Percentiles rank a stretch among this genome's conserved stretches.
Evolutionary conservation across 345 rosid genomes (phyloP).

Genomic region (Ceriops tagal): DNA sequence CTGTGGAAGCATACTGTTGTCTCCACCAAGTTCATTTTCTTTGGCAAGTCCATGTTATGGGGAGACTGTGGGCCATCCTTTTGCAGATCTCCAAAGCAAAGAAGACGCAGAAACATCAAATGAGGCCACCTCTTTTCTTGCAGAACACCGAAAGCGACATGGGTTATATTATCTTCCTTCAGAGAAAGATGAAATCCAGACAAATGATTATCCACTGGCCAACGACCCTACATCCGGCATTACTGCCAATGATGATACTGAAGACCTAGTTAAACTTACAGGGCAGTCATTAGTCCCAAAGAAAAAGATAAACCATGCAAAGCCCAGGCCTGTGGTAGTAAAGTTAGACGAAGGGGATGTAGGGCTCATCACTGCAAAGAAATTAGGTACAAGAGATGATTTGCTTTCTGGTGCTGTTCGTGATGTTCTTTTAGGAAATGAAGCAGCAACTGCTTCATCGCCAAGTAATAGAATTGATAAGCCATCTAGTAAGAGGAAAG

Average conservation of each 20-base stretch:
- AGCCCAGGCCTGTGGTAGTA: constrained; percentile 92
- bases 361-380: constrained; percentile 26
- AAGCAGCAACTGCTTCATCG: constrained; percentile 28
- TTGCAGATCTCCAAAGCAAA: constrained; percentile 33
- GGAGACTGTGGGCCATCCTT: constrained; percentile 41
- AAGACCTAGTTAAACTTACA: constrained; percentile 49
- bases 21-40: constrained; percentile 43
- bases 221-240: constrained; percentile 46
- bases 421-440: constrained; percentile 62
- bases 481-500: constrained; percentile 49
- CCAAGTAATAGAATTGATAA: constrained; percentile 24
- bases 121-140: constrained; percentile 71
- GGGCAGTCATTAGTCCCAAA: constrained; percentile 49
- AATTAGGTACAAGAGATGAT: constrained; percentile 40
- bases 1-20: constrained; percentile 42
- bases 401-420: constrained; percentile 58
- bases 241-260: constrained; percentile 32
- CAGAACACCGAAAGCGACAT: constrained; percentile 86
- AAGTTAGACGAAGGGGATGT: constrained; percentile 74
- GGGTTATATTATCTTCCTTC: constrained; percentile 76
- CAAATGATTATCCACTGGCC: constrained; percentile 76
- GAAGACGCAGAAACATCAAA: constrained; percentile 56
- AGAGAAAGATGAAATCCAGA: constrained; percentile 41
- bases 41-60: constrained; percentile 28
- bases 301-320: constrained; percentile 53